A percentile compares a stretch with the other conserved stretches of the same genome.
phyloP scores from a whole-genome alignment of 1,284 basidiomycete genomes.

The Cryptococcus sp. region DNA sequence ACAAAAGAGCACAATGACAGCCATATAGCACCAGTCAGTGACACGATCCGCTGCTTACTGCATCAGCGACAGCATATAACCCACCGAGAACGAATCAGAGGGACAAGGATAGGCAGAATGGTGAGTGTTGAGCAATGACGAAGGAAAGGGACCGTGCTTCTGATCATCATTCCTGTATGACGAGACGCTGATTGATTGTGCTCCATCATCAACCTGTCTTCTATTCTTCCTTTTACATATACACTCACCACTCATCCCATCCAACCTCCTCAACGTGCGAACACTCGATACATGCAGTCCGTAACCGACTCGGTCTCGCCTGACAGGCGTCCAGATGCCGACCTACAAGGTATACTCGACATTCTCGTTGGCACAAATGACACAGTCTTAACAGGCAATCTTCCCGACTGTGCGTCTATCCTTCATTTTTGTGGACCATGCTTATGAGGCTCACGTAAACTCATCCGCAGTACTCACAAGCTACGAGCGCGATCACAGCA shows the following conservation, averaged over 20 bases:
- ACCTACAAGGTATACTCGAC: constrained; percentile 39
- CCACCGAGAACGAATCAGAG: too few relatives aligned
- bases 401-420: constrained; percentile 32
- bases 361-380: constrained; percentile 34
- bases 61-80: too few relatives aligned
- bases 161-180: background rate
- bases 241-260: background rate
- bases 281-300: constrained; percentile 4
- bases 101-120: background rate
- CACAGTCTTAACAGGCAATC: constrained; percentile 31
- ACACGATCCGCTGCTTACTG: too few relatives aligned
- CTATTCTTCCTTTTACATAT: background rate
- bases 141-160: background rate
- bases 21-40: too few relatives aligned
- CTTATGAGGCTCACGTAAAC: background rate
- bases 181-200: background rate
- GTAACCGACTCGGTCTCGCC: constrained; percentile 11
- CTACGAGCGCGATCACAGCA: constrained; percentile 33
- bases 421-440: constrained; percentile 5
- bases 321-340: constrained; percentile 32
- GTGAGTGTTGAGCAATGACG: background rate
- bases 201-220: background rate
- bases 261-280: background rate
- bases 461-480: constrained; percentile 12
- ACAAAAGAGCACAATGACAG: too few relatives aligned